Conservation (phyloP, 2,329 filamentous ascomycete genomes). For the Uncinocarpus reesii region DNA sequence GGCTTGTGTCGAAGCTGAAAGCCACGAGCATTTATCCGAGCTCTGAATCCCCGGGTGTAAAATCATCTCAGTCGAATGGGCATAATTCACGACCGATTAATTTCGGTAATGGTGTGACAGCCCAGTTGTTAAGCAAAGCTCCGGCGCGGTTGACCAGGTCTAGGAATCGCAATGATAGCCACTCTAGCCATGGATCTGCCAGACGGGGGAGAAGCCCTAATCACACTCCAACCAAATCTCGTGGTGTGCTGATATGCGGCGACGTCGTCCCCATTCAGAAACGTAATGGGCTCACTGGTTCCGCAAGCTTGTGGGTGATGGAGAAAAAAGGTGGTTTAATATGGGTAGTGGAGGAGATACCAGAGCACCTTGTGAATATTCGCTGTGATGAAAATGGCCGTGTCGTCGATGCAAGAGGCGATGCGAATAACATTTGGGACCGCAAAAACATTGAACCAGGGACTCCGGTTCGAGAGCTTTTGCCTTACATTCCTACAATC, state of each 20-base stretch:
- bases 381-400: slow-evolving; percentile 66
- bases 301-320: slow-evolving; percentile 96
- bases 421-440: slow-evolving; percentile 80
- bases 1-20: slow-evolving; percentile 77
- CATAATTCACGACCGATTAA: slow-evolving; percentile 39
- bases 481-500: slow-evolving; percentile 71
- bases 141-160: slow-evolving; percentile 46
- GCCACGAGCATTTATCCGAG: slow-evolving; percentile 41
- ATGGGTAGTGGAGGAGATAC: slow-evolving; percentile 96
- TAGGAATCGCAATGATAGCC: slow-evolving; percentile 36
- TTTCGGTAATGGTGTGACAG: slow-evolving; percentile 76
- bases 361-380: slow-evolving; percentile 77
- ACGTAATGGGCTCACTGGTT: slow-evolving; percentile 80
- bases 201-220: slow-evolving; percentile 42
- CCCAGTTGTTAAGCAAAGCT: slow-evolving; percentile 76
- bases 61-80: slow-evolving; percentile 29
- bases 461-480: slow-evolving; percentile 63
- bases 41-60: slow-evolving; percentile 35
- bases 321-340: slow-evolving; percentile 89
- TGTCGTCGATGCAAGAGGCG: slow-evolving; percentile 60
- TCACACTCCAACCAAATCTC: slow-evolving; percentile 63
- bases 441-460: slow-evolving; percentile 55
- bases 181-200: slow-evolving; percentile 21
- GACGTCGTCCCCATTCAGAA: slow-evolving; percentile 98
- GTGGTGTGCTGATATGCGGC: slow-evolving; percentile 84